phyloP scores from a whole-genome alignment of 495 filamentous ascomycete species.

The Aspergillus affinis region DNA sequence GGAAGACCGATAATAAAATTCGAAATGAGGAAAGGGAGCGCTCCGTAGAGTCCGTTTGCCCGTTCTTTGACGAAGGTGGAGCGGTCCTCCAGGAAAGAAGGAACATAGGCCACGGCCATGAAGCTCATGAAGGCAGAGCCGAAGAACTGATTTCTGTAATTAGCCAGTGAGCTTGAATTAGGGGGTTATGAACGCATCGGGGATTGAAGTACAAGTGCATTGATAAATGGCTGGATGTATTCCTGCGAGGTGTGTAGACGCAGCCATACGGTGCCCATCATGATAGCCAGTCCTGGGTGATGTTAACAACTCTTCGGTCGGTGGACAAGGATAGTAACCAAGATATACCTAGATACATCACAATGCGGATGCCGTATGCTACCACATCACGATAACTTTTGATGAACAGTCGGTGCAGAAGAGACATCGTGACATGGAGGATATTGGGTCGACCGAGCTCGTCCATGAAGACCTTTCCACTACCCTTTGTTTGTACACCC shows the following conservation, averaged over 20 bases:
- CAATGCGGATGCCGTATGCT: conserved; percentile 76
- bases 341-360: conserved; percentile 72
- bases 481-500: conserved; percentile 17
- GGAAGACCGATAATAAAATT: conserved; percentile 83
- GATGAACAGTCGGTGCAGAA: conserved; percentile 72
- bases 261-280: conserved; percentile 88
- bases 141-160: conserved; percentile 53
- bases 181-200: neutral
- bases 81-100: conserved; percentile 78
- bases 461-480: conserved; percentile 12
- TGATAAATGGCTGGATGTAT: conserved; percentile 74
- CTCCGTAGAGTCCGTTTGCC: conserved; percentile 77
- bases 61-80: conserved; percentile 73
- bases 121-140: conserved; percentile 86
- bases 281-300: conserved; percentile 61
- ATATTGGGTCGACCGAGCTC: conserved; percentile 28
- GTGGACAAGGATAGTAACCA: neutral
- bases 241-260: conserved; percentile 61
- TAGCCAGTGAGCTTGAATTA: conserved; percentile 5
- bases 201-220: conserved; percentile 59
- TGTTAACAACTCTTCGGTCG: conserved; percentile 9
- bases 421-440: conserved; percentile 39
- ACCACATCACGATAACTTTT: conserved; percentile 81
- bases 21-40: conserved; percentile 66
- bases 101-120: conserved; percentile 86